Evolutionary conservation across 2,329 filamentous ascomycete genomes (phyloP).

Genomic region (Chaetomium olivaceum): DNA sequence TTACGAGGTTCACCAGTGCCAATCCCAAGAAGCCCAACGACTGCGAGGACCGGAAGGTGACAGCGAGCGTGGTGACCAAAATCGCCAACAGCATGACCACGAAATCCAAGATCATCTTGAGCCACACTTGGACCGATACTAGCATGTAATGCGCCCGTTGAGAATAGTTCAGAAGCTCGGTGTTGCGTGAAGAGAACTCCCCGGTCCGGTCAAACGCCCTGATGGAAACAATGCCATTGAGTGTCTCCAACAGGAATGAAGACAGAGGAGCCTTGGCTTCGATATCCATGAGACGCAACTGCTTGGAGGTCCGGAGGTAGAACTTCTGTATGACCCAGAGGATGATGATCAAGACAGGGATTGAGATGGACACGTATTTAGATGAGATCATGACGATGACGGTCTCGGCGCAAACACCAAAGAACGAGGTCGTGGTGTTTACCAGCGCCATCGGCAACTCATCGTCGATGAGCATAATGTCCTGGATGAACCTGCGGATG

Average conservation of each 20-base stretch:
- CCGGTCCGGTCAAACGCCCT: constrained; percentile 17
- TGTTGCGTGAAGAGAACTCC: constrained; percentile 16
- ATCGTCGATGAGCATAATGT: constrained; percentile 87
- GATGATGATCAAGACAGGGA: constrained; percentile 14
- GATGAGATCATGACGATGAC: constrained; percentile 20
- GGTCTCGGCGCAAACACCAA: constrained; percentile 19
- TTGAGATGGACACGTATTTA: constrained; percentile 18
- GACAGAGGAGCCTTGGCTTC: constrained; percentile 50
- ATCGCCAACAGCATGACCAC: constrained; percentile 29
- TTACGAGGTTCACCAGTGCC: constrained; percentile 23
- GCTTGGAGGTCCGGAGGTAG: constrained; percentile 57
- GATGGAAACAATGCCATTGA: constrained; percentile 16
- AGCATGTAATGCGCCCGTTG: constrained; percentile 19
- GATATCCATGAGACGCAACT: constrained; percentile 55
- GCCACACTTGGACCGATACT: constrained; percentile 16
- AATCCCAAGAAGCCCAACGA: constrained; percentile 24
- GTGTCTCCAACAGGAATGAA: constrained; percentile 9
- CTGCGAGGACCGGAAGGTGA: constrained; percentile 12
- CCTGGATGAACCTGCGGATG: constrained; percentile 14
- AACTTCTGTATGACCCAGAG: constrained; percentile 47
- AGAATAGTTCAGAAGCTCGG: constrained; percentile 17
- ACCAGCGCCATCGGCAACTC: constrained; percentile 93
- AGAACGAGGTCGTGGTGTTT: constrained; percentile 57
- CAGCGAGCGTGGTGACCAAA: constrained; percentile 23
- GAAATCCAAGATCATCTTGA: constrained; percentile 39